Conservation (phyloP, 2,329 filamentous ascomycete genomes). For the Trichophyton equinum region DNA sequence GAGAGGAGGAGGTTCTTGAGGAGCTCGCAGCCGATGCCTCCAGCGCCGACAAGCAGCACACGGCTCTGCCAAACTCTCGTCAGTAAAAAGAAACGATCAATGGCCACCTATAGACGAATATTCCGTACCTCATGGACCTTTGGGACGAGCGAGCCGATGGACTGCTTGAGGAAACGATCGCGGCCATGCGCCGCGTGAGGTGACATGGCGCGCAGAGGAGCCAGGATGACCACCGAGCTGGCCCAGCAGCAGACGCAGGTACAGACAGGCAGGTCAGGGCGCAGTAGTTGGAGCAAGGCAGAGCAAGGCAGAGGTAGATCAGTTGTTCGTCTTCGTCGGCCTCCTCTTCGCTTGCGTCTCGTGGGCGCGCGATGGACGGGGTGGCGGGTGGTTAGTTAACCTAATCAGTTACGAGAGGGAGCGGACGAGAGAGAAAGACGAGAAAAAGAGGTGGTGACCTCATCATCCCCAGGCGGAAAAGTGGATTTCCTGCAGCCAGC, state of each 20-base stretch:
- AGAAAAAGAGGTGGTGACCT: background rate
- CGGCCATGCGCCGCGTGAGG: constrained; percentile 14
- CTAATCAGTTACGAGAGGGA: background rate
- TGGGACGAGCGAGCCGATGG: constrained; percentile 30
- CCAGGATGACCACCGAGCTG: background rate
- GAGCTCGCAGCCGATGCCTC: constrained; percentile 93
- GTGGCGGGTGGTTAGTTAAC: background rate
- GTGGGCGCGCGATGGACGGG: background rate
- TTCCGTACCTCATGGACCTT: constrained; percentile 30
- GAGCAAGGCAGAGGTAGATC: background rate
- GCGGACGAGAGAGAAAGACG: background rate
- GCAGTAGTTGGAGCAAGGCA: background rate
- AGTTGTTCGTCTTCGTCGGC: background rate
- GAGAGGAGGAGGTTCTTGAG: constrained; percentile 90
- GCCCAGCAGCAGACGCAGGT: background rate
- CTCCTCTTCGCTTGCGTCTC: background rate
- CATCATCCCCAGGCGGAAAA: background rate
- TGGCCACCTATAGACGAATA: background rate
- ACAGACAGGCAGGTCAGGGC: background rate
- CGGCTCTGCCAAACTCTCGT: constrained; percentile 47
- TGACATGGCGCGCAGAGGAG: background rate
- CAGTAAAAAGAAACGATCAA: background rate
- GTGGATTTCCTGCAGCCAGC: background rate
- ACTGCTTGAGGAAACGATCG: constrained; percentile 33
- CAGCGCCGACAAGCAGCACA: constrained; percentile 87